Conservation (phyloP, 129 eudicot species). For the Deinandra increscens region DNA sequence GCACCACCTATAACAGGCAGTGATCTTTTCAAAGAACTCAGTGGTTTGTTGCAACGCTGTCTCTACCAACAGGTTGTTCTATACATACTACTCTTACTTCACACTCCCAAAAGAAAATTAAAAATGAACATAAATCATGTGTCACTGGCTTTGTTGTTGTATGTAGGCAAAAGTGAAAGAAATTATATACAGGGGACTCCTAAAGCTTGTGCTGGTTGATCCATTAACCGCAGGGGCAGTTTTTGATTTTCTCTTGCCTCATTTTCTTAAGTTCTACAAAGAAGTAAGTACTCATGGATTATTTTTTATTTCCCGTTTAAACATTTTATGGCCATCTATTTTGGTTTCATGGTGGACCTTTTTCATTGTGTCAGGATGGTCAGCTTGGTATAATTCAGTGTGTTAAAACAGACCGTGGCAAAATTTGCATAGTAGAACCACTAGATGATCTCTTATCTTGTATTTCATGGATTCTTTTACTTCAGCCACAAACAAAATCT, state of each 20-base stretch:
- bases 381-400: conserved; percentile 46
- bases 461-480: conserved; percentile 73
- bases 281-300: conserved; percentile 37
- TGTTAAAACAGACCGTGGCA: conserved; percentile 50
- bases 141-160: conserved; percentile 18
- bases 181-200: conserved; percentile 54
- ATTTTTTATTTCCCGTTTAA: background rate
- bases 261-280: conserved; percentile 58
- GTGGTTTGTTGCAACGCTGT: conserved; percentile 74
- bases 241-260: conserved; percentile 70
- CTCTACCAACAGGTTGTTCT: conserved; percentile 68
- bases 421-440: conserved; percentile 56
- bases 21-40: conserved; percentile 72
- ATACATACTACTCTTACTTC: background rate
- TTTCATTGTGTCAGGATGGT: conserved; percentile 54
- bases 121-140: background rate
- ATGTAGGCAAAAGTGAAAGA: conserved; percentile 66
- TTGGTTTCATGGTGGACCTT: conserved; percentile 16
- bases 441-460: conserved; percentile 76
- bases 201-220: conserved; percentile 75
- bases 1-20: conserved; percentile 34
- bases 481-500: conserved; percentile 62
- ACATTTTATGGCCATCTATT: conserved; percentile 1
- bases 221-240: conserved; percentile 53
- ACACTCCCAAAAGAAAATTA: background rate